Evolutionary conservation across 148 eudicot genomes (phyloP).

Genomic region (Oxyria digyna): DNA sequence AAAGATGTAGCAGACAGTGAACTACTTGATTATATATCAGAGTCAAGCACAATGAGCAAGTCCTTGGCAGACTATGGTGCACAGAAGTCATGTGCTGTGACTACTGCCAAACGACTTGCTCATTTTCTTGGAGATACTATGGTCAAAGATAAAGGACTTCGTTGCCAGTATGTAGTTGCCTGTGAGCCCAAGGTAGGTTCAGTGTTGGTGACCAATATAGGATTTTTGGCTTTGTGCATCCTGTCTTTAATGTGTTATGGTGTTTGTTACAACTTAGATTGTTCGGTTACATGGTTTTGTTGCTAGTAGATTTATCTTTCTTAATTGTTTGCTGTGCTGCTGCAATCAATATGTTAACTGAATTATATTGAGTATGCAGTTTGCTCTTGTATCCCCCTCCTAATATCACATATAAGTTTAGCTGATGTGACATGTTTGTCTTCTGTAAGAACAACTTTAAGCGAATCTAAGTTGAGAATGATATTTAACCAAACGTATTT

Average conservation of each 20-base stretch:
- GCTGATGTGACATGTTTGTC: not conserved
- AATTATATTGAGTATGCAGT: not conserved
- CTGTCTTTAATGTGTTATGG: not conserved
- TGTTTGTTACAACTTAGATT: not conserved
- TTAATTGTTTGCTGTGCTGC: not conserved
- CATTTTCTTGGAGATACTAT: slow-evolving; percentile 97
- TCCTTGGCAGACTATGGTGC: slow-evolving; percentile 91
- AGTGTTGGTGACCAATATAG: not conserved
- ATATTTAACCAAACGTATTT: not conserved
- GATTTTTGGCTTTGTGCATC: not conserved
- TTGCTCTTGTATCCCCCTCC: not conserved
- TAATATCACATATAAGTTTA: not conserved
- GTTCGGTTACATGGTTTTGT: not conserved
- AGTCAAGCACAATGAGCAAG: slow-evolving; percentile 99
- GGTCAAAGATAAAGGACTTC: slow-evolving; percentile 98
- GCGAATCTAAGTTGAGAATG: not conserved
- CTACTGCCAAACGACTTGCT: slow-evolving; percentile 94
- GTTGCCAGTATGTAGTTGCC: slow-evolving; percentile 88
- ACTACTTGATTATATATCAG: slow-evolving; percentile 90
- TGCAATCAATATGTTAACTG: not conserved
- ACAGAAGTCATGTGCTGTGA: slow-evolving; percentile 98
- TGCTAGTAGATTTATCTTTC: not conserved
- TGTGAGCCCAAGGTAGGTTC: slow-evolving; percentile 82
- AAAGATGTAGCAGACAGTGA: slow-evolving; percentile 88
- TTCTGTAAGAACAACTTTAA: not conserved